Base-by-base conservation (phyloP, 257 asterid species). In the Primulina huaijiensis region DNA sequence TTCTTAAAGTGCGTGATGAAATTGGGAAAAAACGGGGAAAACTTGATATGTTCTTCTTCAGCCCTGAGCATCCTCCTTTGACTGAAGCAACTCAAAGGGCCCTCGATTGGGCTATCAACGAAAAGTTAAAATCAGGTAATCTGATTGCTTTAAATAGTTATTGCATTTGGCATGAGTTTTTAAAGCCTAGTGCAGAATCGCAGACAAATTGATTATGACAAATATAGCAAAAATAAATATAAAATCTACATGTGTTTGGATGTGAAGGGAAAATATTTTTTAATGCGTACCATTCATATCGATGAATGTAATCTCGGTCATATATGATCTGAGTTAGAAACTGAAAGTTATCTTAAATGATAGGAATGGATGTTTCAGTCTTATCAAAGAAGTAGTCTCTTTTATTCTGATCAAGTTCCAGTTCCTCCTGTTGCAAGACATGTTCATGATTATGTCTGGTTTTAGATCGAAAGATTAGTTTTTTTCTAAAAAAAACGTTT, bases 71-170 rank as follows among this genome's bases (percentile, higher is more conserved):
- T 80, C 92, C 93, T 70, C 88, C 89, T 25, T 62, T 89, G 70
- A 85, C 91, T 31, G 93, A 87, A 82, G 89, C 77, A 20, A 87
- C 89, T 6, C 87, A 79, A 65, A 89, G 30, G 69, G 88, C 91
- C 69, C 88, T 89, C 62, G 93, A 87, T 73, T 87, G 89, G 89
- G 93, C 93, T 14, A 2, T 82, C 9, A 86, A 87, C 68, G 86
- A 87, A 74, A 87, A 89, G 74, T 77, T 82, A 50, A 89, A 79
- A 67, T 80, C 88, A 14, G 84, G 96, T 89, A 30, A 59, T 66
- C 30, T 55, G 53, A 62, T 65, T 56, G 20, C 68, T 17, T 14
- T 8, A 68, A 46, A 23, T 16, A 27, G 59, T 8, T 31, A 65
- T 29, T 19, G 5, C 60, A 46, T 52, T 71, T 65, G 34, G 71